A percentile compares a stretch with the other conserved stretches of the same genome.
These are phyloP conservation scores for Sporisorium graminicola DNA, from an alignment of 1,284 basidiomycete genomes.

Conservation along the genomic window DNA sequence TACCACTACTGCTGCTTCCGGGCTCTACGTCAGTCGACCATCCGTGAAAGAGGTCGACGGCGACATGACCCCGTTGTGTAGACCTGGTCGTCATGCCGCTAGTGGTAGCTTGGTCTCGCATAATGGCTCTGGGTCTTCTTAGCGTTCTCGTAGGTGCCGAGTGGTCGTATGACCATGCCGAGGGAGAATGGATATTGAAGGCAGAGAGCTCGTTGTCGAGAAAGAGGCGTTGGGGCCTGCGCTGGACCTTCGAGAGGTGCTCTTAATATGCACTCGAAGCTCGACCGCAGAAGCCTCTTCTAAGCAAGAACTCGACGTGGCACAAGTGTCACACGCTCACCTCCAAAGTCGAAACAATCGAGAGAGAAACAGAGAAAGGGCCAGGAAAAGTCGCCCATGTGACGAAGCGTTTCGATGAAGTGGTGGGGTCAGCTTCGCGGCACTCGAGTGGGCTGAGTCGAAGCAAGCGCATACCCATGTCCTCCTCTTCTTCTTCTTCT, in stretches of 20 bases:
- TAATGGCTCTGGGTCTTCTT: background rate
- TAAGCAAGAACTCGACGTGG: background rate
- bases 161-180: background rate
- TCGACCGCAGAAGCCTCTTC: background rate
- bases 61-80: background rate
- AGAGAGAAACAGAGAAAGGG: too few species aligned
- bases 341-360: background rate
- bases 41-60: conserved; percentile 21
- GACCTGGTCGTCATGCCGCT: conserved; percentile 3
- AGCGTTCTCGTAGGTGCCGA: background rate
- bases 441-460: conserved; percentile 2
- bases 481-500: background rate
- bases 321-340: background rate
- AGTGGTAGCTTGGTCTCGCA: conserved; percentile 6
- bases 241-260: background rate
- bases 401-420: background rate
- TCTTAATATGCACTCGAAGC: conserved; percentile 6
- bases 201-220: background rate
- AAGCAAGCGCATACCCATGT: background rate
- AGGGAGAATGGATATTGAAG: background rate
- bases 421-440: background rate
- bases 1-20: background rate
- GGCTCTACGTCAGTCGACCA: conserved; percentile 17
- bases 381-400: background rate
- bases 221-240: background rate